Base-by-base conservation (phyloP, 106 monocot species). In the Triglochin maritima region DNA sequence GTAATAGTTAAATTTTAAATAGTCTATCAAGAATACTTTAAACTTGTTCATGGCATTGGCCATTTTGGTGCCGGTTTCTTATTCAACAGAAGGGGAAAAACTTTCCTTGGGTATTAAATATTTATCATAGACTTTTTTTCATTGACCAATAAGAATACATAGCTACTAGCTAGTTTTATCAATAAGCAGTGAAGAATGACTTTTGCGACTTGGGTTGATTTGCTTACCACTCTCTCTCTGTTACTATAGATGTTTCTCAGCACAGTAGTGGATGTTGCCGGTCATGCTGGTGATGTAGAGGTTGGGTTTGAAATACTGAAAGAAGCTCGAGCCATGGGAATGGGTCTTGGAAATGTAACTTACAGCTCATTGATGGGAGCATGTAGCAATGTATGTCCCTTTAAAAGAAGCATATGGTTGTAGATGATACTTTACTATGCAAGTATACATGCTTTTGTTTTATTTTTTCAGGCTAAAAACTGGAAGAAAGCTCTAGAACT, bases 351-450 rank as follows among this genome's bases (percentile, higher is more conserved):
- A 69, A 81, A 61, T 67, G 62, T 90, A 65, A 72, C 95, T 67
- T 90, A 90, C 70, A 90, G 87, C 71, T 95, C 95, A 59, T 69
- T 87, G 57, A 90, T 95, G 95, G 95, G 94, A 14, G 95, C 90
- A 60, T 95, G 95, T 63, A 79, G 90, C 76, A 95, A 95, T 83
- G 95, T 95, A 85, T 45, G 72, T 70, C 49, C 42, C 60, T 74
- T 56, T 6, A 10, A 29, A 29, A 68, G 9, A 29, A 29, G 29
- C 29, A 29, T 29, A 29, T 29, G 29, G 29, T 29, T 29, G 29
- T 29, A 29, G 29, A 29, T 29, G 29, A 29, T 29, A 0, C 29
- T 29, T 29, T 29, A 29, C 29, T 29, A 0, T 29, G 29, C 29
- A 29, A 29, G 29, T 29, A 29, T 29, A 29, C 13, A 41, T n/a